Evolutionary conservation across 345 rosid genomes (phyloP).

Genomic region (Citrus trifoliata): DNA sequence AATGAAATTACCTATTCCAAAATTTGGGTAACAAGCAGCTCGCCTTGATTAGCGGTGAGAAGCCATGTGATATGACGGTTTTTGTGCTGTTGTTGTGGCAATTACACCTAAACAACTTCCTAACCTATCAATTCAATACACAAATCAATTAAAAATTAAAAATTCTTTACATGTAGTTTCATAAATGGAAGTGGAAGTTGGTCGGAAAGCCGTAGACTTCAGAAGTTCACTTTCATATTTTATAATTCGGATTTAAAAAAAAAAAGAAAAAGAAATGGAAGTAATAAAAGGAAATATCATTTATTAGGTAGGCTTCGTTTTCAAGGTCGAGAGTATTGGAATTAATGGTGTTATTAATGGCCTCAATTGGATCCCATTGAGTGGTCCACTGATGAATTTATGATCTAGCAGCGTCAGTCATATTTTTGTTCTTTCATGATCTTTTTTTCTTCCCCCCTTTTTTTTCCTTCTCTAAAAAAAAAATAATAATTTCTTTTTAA

Average conservation of each 20-base stretch:
- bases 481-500: too few relatives aligned
- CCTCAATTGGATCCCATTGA: background rate
- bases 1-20: background rate
- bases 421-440: too few relatives aligned
- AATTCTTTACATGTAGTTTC: background rate
- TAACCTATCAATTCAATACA: background rate
- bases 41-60: slow-evolving; percentile 19
- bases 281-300: background rate
- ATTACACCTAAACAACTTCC: background rate
- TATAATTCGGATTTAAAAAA: too few relatives aligned
- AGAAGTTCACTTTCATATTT: too few relatives aligned
- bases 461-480: too few relatives aligned
- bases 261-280: background rate
- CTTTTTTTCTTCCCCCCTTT: too few relatives aligned
- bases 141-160: background rate
- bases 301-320: background rate
- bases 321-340: background rate
- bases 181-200: background rate
- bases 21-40: background rate
- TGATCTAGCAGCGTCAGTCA: too few relatives aligned
- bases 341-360: background rate
- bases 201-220: background rate
- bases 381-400: background rate
- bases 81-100: background rate
- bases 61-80: background rate